A percentile compares a stretch with the other conserved stretches of the same genome.
phyloP scores from a whole-genome alignment of 495 filamentous ascomycete species.

The Daldinia caldariorum region DNA sequence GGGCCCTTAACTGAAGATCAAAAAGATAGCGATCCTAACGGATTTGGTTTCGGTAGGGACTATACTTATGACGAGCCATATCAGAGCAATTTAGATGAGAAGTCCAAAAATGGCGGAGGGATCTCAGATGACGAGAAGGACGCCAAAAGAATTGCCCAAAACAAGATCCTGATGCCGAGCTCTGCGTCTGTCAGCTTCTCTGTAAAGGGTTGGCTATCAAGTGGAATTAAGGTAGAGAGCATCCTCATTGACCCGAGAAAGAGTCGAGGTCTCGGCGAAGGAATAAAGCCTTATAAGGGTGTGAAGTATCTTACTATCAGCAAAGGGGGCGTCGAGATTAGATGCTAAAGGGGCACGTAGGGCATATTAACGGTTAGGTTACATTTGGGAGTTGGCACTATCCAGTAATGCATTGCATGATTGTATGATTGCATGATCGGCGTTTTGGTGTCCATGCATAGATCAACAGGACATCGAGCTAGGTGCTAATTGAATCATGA shows the following conservation, averaged over 20 bases:
- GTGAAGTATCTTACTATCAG: conserved; percentile 97
- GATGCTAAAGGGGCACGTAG: conserved; percentile 60
- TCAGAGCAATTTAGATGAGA: conserved; percentile 52
- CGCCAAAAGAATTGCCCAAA: conserved; percentile 67
- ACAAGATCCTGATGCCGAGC: conserved; percentile 88
- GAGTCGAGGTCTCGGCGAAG: conserved; percentile 85
- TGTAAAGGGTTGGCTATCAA: conserved; percentile 94
- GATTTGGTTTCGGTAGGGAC: conserved; percentile 63
- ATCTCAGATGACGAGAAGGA: conserved; percentile 57
- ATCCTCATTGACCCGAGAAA: conserved; percentile 84
- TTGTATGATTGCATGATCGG: conserved; percentile 32
- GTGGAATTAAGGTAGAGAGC: conserved; percentile 92
- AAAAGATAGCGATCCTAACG: conserved; percentile 64
- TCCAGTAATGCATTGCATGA: conserved; percentile 4
- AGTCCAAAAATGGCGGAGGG: conserved; percentile 55
- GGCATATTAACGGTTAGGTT: conserved; percentile 30
- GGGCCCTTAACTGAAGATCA: conserved; percentile 70
- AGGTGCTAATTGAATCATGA: conserved; percentile 13
- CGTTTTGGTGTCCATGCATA: conserved; percentile 29
- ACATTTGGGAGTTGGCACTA: conserved; percentile 33
- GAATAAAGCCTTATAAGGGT: conserved; percentile 94
- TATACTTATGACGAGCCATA: conserved; percentile 71
- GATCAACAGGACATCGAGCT: conserved; percentile 18
- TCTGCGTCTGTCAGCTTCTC: conserved; percentile 88
- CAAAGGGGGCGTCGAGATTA: conserved; percentile 81